phyloP scores from a whole-genome alignment of 2,329 filamentous ascomycete genomes.

The Coniochaeta hoffmannii region DNA sequence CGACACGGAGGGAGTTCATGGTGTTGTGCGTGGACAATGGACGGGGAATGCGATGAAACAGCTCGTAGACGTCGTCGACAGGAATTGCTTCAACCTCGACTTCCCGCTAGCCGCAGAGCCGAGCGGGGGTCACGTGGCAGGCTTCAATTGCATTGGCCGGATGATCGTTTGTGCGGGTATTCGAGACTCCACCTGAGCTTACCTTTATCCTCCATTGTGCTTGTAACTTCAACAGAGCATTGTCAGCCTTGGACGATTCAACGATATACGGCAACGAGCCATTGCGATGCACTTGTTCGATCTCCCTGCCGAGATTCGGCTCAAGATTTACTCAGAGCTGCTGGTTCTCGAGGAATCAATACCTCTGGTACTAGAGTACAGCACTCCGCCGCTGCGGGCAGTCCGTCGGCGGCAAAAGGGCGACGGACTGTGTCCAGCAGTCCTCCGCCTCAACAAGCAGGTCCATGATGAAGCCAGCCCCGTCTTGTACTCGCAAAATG shows the following conservation, averaged over 20 bases:
- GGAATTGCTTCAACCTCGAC: slow-evolving; percentile 30
- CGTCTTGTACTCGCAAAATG: neutral
- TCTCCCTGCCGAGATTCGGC: neutral
- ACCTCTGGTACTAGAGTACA: neutral
- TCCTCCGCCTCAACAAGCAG: neutral
- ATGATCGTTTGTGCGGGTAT: neutral
- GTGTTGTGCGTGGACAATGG: slow-evolving; percentile 46
- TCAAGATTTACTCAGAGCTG: neutral
- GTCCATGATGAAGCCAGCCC: neutral
- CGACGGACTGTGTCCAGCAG: neutral
- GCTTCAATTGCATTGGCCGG: neutral
- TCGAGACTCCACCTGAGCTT: neutral
- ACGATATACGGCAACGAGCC: neutral
- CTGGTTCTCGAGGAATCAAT: neutral
- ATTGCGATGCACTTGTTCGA: neutral
- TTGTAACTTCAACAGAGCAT: neutral
- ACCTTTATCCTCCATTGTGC: neutral
- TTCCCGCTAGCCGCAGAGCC: slow-evolving; percentile 12
- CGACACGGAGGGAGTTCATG: slow-evolving; percentile 94
- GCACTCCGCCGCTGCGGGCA: neutral
- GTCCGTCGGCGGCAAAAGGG: neutral
- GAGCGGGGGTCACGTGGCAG: slow-evolving; percentile 1
- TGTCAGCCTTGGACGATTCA: too few species aligned
- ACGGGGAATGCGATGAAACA: slow-evolving; percentile 35
- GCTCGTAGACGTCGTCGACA: slow-evolving; percentile 31